phyloP scores from a whole-genome alignment of 805 yeast genomes.

The Hanseniaspora occidentalis region DNA sequence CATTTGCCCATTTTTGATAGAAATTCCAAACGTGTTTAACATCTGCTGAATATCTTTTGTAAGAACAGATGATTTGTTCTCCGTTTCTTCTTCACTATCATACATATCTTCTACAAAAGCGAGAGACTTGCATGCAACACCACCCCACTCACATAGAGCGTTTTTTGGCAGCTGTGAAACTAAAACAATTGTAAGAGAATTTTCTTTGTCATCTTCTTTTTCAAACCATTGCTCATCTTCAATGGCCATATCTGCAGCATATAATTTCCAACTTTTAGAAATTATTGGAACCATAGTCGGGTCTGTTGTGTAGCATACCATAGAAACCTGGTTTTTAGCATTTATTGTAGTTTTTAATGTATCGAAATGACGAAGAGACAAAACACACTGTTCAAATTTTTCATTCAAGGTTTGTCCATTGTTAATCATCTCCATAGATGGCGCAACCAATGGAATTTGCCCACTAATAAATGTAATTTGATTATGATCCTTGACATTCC shows the following conservation, averaged over 20 bases:
- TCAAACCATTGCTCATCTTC: conserved; percentile 15
- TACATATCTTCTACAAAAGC: conserved; percentile 27
- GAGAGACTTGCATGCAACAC: conserved; percentile 34
- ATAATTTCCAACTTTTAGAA: conserved; percentile 33
- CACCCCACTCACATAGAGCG: conserved; percentile 69
- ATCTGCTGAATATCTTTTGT: too few species aligned
- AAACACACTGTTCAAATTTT: conserved; percentile 26
- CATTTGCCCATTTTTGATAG: too few species aligned
- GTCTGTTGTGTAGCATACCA: conserved; percentile 44
- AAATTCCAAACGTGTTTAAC: too few species aligned
- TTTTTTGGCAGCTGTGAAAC: conserved; percentile 48
- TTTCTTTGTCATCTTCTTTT: conserved; percentile 15
- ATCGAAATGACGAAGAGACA: conserved; percentile 66
- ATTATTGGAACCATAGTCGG: conserved; percentile 21
- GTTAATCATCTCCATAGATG: conserved; percentile 40
- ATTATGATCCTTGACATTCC: conserved; percentile 31
- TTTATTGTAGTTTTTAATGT: conserved; percentile 46
- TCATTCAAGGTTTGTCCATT: conserved; percentile 12
- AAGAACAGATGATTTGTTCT: too few species aligned
- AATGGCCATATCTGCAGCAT: conserved; percentile 19
- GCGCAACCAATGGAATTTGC: conserved; percentile 78
- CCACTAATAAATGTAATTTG: conserved; percentile 63
- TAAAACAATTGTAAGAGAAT: conserved; percentile 36
- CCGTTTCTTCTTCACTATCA: conserved; percentile 31
- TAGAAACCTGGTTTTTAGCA: conserved; percentile 31